These are phyloP conservation scores for Pistacia vera DNA, from an alignment of 345 rosid species.

Conservation along the genomic window DNA sequence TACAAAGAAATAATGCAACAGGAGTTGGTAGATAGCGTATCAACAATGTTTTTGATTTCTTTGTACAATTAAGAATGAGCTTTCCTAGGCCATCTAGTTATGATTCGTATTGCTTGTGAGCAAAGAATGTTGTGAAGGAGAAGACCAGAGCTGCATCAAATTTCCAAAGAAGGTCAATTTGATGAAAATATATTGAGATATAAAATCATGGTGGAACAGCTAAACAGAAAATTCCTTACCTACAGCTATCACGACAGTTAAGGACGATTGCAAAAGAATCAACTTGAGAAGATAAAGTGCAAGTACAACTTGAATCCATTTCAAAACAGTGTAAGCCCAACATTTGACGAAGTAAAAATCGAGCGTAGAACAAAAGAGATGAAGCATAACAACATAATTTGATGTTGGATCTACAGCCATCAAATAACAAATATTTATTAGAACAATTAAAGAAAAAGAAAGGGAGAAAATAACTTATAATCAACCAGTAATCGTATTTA, in stretches of 20 bases:
- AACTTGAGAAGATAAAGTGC: no score
- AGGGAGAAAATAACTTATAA: no score
- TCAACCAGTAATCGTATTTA: no score
- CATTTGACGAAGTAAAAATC: no score
- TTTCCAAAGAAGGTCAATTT: conserved; percentile 23
- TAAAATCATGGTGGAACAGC: not conserved
- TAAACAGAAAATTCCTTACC: conserved; percentile 44
- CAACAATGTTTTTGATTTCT: conserved; percentile 29
- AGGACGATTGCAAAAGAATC: no score
- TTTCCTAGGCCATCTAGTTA: conserved; percentile 54
- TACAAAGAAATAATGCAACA: conserved; percentile 16
- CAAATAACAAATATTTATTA: no score
- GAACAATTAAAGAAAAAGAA: not conserved
- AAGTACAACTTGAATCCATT: no score
- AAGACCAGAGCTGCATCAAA: conserved; percentile 60
- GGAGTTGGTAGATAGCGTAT: conserved; percentile 36
- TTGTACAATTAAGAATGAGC: conserved; percentile 22
- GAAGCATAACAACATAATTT: no score
- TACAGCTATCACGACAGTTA: conserved; percentile 28
- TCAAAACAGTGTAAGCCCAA: no score
- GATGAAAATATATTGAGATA: not conserved
- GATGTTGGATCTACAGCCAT: no score
- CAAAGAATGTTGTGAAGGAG: conserved; percentile 76
- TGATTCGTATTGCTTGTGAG: conserved; percentile 76
- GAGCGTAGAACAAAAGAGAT: no score